These are phyloP conservation scores for Claviceps purpurea DNA, from an alignment of 2,329 filamentous ascomycete genomes.

Conservation along the genomic window DNA sequence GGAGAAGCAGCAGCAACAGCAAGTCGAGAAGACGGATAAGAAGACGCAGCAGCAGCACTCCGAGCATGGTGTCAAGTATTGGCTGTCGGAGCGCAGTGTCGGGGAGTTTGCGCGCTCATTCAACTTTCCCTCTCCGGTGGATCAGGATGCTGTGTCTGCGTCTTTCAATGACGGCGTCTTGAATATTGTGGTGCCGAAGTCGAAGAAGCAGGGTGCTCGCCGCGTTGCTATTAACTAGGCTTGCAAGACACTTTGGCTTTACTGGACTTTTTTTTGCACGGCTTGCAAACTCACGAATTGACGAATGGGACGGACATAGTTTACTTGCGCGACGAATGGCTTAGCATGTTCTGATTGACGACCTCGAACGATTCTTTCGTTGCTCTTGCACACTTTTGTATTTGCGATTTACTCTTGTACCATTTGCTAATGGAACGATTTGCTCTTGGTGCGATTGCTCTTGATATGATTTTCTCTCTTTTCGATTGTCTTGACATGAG, in stretches of 20 bases:
- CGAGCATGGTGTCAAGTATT: conserved; percentile 41
- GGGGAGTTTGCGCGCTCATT: conserved; percentile 54
- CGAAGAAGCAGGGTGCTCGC: conserved; percentile 16
- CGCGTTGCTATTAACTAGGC: conserved; percentile 12
- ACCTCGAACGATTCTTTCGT: background rate
- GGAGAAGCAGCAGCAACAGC: conserved; percentile 3
- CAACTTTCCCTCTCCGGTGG: conserved; percentile 47
- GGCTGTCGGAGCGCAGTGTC: conserved; percentile 48
- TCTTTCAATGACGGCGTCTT: conserved; percentile 50
- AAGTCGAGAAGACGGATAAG: conserved; percentile 16
- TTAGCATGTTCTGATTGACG: background rate
- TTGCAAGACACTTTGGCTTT: background rate
- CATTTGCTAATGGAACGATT: no score
- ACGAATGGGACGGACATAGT: background rate
- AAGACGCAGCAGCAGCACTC: conserved; percentile 8
- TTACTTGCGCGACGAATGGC: background rate
- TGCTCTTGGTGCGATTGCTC: no score
- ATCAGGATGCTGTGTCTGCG: conserved; percentile 45
- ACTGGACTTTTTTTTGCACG: background rate
- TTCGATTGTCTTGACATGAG: no score
- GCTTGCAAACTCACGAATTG: background rate
- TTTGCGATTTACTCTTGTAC: no score
- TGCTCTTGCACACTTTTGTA: no score
- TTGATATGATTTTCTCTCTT: no score
- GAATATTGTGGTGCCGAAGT: conserved; percentile 40